phyloP scores from a whole-genome alignment of 345 rosid species.

The Moricandia arvensis region DNA sequence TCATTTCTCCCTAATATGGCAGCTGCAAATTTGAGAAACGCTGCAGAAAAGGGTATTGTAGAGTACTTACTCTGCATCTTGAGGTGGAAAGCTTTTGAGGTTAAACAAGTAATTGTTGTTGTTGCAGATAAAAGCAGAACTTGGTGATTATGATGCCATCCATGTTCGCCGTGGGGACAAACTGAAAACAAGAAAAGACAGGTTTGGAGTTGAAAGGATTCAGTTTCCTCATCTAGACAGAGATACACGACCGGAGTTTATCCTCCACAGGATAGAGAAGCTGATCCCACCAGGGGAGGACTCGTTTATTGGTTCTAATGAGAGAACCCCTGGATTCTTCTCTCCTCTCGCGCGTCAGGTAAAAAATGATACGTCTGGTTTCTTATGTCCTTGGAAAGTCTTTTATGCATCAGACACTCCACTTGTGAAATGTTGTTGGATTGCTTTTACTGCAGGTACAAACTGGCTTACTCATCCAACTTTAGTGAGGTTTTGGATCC shows the following conservation, averaged over 20 bases:
- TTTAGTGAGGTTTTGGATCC: slow-evolving; percentile 70
- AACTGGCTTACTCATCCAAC: slow-evolving; percentile 84
- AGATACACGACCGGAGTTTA: slow-evolving; percentile 89
- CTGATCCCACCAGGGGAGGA: slow-evolving; percentile 84
- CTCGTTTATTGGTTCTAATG: slow-evolving; percentile 31
- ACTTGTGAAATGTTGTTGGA: not conserved
- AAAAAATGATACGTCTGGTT: too few relatives aligned
- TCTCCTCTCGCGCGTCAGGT: too few relatives aligned
- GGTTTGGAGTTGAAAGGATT: slow-evolving; percentile 75
- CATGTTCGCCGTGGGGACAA: slow-evolving; percentile 97
- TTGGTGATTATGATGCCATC: slow-evolving; percentile 88
- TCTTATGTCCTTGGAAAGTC: too few relatives aligned
- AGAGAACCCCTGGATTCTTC: too few relatives aligned
- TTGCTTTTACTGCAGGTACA: slow-evolving; percentile 56
- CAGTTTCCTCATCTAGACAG: slow-evolving; percentile 93
- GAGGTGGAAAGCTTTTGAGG: slow-evolving; percentile 1
- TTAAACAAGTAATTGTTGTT: slow-evolving; percentile 3
- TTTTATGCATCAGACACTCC: not conserved
- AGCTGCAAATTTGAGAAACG: slow-evolving; percentile 59
- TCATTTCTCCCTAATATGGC: slow-evolving; percentile 94
- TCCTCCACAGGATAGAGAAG: slow-evolving; percentile 67
- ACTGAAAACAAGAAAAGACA: slow-evolving; percentile 84
- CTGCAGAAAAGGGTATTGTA: slow-evolving; percentile 65
- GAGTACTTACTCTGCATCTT: not conserved
- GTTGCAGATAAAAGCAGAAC: slow-evolving; percentile 66